Evolutionary conservation across 352 stramenopile species (phyloP), one percentile per base, ranked within the genome.

Genomic region (Pythium aristosporum): DNA sequence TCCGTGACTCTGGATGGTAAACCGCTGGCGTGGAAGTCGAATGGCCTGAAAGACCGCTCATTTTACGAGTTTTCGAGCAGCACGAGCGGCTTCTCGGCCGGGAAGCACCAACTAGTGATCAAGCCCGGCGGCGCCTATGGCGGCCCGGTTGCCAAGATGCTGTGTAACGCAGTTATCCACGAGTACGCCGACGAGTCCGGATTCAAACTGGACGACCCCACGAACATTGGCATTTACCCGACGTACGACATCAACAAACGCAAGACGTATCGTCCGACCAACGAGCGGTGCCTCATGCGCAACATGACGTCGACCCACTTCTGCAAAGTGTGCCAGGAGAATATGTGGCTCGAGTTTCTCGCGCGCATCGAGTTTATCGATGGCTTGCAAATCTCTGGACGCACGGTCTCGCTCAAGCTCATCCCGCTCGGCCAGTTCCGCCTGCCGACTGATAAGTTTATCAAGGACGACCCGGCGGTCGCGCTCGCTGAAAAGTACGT

Each of bases 271-370:
- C 73, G 73, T 15, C 73, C 73, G 11, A 52, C 69, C 60, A 71
- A 73, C 62, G 68, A 77, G 52, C 67, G 55, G 37, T 80, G 73
- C 63, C 48, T 77, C 39, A 77, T 80, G 73, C 73, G 73, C 61
- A 76, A 80, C 70, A 76, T 80, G 66, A 58, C 41, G 34, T 73
- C 68, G 55, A 63, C 63, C 2, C 32, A n/a, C 25, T 80, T 80
- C 48, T 80, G 73, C 67, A 13, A 18, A n/a, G 65, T 77, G 39
- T 80, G 73, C 57, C 62, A 72, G 20, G 70, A 77, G 61, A 76
- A 75, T 49, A 75, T 79, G 67, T 79, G 72, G 72, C 65, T 50
- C 30, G 18, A 74, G 56, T 75, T 79, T 59, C 20, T 79, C 12
- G 61, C 54, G 42, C 71, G 71, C 10, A 54, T 77, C 52, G 64